These are phyloP conservation scores for Acrodontium crateriforme DNA, from an alignment of 2,329 filamentous ascomycete genomes.

Conservation along the genomic window DNA sequence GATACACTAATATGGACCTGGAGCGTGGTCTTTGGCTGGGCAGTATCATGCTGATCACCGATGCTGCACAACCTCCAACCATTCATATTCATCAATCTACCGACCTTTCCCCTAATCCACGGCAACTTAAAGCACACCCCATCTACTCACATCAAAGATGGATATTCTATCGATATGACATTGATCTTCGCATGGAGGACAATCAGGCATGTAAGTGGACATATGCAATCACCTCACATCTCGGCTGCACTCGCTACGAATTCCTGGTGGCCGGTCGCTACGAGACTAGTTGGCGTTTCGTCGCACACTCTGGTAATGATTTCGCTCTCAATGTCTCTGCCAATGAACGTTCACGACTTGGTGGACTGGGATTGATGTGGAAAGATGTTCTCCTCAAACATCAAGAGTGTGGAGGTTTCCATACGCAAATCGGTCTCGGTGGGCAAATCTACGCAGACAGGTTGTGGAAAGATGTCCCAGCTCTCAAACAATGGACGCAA, in stretches of 20 bases:
- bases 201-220: constrained; percentile 72
- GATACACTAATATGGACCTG: constrained; percentile 95
- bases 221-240: constrained; percentile 90
- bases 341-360: constrained; percentile 71
- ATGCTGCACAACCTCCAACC: constrained; percentile 77
- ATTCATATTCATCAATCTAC: constrained; percentile 87
- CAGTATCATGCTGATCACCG: constrained; percentile 85
- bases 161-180: constrained; percentile 90
- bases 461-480: constrained; percentile 88
- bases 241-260: constrained; percentile 96
- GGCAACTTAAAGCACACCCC: constrained; percentile 66
- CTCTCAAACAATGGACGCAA: constrained; percentile 87
- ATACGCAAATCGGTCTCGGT: constrained; percentile 80
- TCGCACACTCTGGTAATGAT: constrained; percentile 92
- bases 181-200: constrained; percentile 84
- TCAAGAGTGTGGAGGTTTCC: constrained; percentile 88
- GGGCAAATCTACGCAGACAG: constrained; percentile 93
- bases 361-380: constrained; percentile 94
- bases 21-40: constrained; percentile 84
- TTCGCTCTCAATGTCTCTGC: constrained; percentile 80
- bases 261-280: constrained; percentile 84
- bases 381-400: constrained; percentile 98
- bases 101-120: constrained; percentile 79
- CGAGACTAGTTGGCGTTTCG: constrained; percentile 89
- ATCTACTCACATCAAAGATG: constrained; percentile 87